Conservation (phyloP, 2,329 filamentous ascomycete genomes). For the Exophiala calicioides region DNA sequence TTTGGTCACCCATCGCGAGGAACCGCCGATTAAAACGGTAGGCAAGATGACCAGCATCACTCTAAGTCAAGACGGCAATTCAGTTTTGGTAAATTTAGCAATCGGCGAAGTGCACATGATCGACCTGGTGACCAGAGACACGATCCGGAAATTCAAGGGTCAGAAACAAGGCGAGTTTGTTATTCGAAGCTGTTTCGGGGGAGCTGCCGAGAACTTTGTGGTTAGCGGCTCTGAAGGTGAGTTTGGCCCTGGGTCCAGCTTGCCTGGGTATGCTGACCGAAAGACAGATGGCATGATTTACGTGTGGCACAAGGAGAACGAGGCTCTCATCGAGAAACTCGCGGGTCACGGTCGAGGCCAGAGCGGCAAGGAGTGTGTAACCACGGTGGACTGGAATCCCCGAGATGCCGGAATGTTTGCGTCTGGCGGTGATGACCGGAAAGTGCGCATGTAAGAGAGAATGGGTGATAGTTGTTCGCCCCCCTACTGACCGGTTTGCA, state of each 20-base stretch:
- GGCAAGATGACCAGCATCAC: conserved; percentile 74
- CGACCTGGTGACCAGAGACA: conserved; percentile 70
- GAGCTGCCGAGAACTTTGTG: conserved; percentile 88
- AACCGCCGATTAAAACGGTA: conserved; percentile 71
- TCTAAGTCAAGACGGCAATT: conserved; percentile 77
- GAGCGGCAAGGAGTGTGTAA: conserved; percentile 59
- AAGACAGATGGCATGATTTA: conserved; percentile 66
- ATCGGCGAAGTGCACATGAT: conserved; percentile 77
- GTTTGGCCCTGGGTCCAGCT: too few relatives aligned
- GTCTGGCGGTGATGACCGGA: conserved; percentile 83
- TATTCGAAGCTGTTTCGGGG: conserved; percentile 82
- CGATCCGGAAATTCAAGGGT: conserved; percentile 74
- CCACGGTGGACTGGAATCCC: conserved; percentile 88
- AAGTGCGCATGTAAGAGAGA: conserved; percentile 76
- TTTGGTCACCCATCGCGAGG: conserved; percentile 69
- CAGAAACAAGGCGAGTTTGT: conserved; percentile 74
- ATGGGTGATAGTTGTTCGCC: conserved; percentile 32
- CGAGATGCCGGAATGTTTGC: conserved; percentile 80
- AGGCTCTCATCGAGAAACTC: conserved; percentile 72
- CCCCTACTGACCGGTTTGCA: conserved; percentile 27
- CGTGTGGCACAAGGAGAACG: conserved; percentile 88
- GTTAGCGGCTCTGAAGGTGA: conserved; percentile 87
- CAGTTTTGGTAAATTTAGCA: conserved; percentile 78
- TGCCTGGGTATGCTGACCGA: conserved; percentile 31
- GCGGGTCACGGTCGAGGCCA: conserved; percentile 68